phyloP scores from a whole-genome alignment of 78 protist genomes.

The Pelomyxa schiedti region DNA sequence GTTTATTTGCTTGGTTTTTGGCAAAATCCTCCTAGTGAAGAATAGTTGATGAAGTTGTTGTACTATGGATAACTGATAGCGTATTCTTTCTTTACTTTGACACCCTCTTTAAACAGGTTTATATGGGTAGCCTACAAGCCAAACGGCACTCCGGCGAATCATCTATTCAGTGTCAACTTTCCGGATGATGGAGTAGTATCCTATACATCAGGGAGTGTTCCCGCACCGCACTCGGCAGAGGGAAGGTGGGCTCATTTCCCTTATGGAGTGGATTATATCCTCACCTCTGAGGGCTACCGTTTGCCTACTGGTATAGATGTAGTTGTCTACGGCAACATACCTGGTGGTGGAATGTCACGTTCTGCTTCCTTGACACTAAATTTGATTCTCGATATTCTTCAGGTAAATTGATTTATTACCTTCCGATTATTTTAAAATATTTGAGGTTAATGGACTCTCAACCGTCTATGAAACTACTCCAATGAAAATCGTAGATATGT shows the following conservation, averaged over 20 bases:
- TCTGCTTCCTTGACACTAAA: conserved; percentile 6
- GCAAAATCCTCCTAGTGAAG: too few species aligned
- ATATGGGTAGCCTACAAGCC: conserved; percentile 24
- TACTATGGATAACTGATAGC: too few species aligned
- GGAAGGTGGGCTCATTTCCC: conserved; percentile 7
- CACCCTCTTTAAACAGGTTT: not conserved
- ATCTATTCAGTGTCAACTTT: conserved; percentile 5
- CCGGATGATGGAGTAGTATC: not conserved
- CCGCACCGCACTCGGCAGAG: not conserved
- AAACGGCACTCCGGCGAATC: not conserved
- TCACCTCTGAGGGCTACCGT: not conserved
- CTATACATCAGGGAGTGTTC: not conserved
- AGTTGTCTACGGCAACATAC: conserved; percentile 22
- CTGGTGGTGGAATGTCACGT: conserved; percentile 20
- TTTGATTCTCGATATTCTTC: conserved; percentile 3
- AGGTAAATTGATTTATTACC: not conserved
- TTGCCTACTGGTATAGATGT: not conserved
- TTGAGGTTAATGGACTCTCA: too few species aligned
- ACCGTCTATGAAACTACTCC: too few species aligned
- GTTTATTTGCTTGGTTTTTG: too few species aligned
- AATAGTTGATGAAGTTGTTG: too few species aligned
- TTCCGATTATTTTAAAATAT: too few species aligned
- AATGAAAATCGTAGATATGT: conserved; percentile 5
- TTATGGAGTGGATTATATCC: not conserved
- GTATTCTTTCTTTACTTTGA: too few species aligned